phyloP scores from a whole-genome alignment of 2,329 filamentous ascomycete genomes.

The Neofusicoccum umdonicola region DNA sequence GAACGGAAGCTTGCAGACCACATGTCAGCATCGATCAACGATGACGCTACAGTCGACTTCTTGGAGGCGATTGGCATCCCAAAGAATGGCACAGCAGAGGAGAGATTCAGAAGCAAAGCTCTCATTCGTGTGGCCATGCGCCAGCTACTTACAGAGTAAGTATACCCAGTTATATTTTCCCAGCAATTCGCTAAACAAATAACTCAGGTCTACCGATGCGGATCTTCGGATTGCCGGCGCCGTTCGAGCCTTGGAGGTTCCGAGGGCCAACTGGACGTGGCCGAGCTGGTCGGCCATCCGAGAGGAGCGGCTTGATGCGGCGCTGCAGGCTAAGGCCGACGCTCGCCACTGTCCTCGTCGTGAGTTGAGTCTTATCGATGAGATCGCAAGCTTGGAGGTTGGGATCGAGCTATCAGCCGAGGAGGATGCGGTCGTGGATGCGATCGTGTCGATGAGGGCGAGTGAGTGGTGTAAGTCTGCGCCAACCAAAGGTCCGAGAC shows the following conservation, averaged over 20 bases:
- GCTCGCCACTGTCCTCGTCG: too few species aligned
- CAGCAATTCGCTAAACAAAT: background rate
- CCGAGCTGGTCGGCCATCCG: too few species aligned
- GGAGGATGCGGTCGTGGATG: background rate
- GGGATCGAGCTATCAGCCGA: too few species aligned
- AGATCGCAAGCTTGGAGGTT: too few species aligned
- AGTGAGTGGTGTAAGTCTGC: background rate
- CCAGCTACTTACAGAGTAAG: constrained; percentile 5
- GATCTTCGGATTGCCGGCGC: background rate
- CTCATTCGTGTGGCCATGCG: background rate
- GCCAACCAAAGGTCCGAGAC: background rate
- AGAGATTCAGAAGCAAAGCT: background rate
- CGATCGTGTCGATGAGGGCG: too few species aligned
- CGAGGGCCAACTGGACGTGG: too few species aligned
- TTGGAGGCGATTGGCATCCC: background rate
- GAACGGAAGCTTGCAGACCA: background rate
- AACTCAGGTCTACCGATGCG: background rate
- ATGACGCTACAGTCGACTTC: background rate
- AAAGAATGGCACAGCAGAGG: background rate
- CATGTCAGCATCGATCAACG: background rate
- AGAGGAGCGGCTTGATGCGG: too few species aligned
- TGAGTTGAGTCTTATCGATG: too few species aligned
- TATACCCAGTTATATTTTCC: background rate
- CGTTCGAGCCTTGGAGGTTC: too few species aligned
- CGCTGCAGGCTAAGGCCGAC: too few species aligned